Percentiles rank a stretch among this genome's conserved stretches.
phyloP scores from a whole-genome alignment of 1,284 basidiomycete species.

The Hemileia vastatrix region DNA sequence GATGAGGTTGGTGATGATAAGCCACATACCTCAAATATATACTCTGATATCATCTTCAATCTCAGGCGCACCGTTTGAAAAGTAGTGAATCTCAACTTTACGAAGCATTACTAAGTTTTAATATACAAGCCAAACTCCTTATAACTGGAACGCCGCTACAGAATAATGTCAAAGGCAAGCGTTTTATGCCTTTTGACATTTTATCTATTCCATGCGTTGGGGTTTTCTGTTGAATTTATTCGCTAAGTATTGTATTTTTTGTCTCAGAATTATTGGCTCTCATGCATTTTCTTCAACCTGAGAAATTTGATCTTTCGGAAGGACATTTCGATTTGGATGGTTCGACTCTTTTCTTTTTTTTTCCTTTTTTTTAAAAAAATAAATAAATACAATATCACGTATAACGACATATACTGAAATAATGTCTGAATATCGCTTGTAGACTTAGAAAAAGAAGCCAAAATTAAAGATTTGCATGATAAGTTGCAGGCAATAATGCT shows the following conservation, averaged over 20 bases:
- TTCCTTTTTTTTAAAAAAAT: slow-evolving; percentile 27
- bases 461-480: slow-evolving; percentile 88
- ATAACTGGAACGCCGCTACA: slow-evolving; percentile 98
- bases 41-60: neutral
- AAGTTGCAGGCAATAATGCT: slow-evolving; percentile 94
- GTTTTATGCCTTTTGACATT: slow-evolving; percentile 3
- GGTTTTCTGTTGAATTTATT: neutral
- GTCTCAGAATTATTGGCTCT: slow-evolving; percentile 75
- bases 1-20: slow-evolving; percentile 61
- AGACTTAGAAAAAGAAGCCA: slow-evolving; percentile 81
- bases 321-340: slow-evolving; percentile 24
- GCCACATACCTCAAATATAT: neutral
- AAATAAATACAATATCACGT: neutral
- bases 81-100: slow-evolving; percentile 96
- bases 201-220: slow-evolving; percentile 4
- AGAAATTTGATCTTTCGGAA: slow-evolving; percentile 61
- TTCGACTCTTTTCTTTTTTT: slow-evolving; percentile 6
- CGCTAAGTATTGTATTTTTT: slow-evolving; percentile 5
- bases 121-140: slow-evolving; percentile 79
- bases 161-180: slow-evolving; percentile 91
- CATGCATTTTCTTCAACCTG: slow-evolving; percentile 98
- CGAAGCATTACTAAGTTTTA: slow-evolving; percentile 81
- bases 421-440: neutral
- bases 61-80: slow-evolving; percentile 87
- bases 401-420: slow-evolving; percentile 1